Evolutionary conservation across 1,139 yeast species (phyloP), one percentile per base, ranked within the genome.

Genomic region (Wickerhamiella pararugosa): DNA sequence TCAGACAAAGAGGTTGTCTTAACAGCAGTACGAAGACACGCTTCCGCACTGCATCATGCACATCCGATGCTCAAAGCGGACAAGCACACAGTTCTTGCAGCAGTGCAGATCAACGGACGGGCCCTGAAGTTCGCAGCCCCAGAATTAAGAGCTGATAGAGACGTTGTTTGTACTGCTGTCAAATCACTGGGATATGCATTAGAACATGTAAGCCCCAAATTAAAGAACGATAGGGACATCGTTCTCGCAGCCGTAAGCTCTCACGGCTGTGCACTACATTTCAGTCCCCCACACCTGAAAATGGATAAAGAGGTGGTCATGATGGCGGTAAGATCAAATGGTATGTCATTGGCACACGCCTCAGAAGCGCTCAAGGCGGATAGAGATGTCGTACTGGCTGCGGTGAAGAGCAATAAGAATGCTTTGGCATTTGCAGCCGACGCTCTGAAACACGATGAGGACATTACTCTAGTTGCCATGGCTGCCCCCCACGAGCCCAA

Each of bases 1-100:
- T 32, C 36, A 10, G 36, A 38, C 30, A 36, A 33, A 15, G 41
- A 38, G 33, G 25, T 38, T 21, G 41, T 38, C 25, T 15, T 38
- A 36, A 29, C 41, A 7, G 34, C 41, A 10, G 41, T 38, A 15
- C 21, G 21, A 15, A 15, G 21, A 15, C 21, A 15, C 4, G 21
- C 21, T 15, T 15, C 21, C 21, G 21, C 21, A 15, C 21, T 15
- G 21, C 21, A 15, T 15, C 21, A 15, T 4, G 21, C 21, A 15
- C 21, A 15, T 15, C 21, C 21, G 21, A 15, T 4, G 21, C 21
- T 15, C 21, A 15, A 15, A 15, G 21, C 21, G 21, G 21, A 15
- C 21, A 15, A 15, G 21, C 2, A 15, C 4, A 15, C 21, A 4
- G 21, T 36, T 4, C 25, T 25, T 9, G 32, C 6, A 5, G 39